Conservation (phyloP, 768 basidiomycete genomes). For the Amanita exitialis region DNA sequence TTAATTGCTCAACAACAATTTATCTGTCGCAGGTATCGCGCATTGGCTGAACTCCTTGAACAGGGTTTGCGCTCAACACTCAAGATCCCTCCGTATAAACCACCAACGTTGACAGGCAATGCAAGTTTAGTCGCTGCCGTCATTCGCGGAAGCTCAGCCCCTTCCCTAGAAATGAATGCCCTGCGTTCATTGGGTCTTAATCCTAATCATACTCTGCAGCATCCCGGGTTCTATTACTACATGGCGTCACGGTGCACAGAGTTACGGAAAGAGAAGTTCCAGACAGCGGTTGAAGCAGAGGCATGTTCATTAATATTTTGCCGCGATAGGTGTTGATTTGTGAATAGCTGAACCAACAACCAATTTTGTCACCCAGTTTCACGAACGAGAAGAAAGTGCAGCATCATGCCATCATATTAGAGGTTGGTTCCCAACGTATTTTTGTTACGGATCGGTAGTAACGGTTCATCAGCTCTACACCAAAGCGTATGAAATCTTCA, state of each 20-base stretch:
- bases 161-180: constrained; percentile 41
- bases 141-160: constrained; percentile 12
- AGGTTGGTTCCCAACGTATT: constrained; percentile 36
- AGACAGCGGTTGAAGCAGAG: constrained; percentile 47
- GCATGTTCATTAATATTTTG: constrained; percentile 21
- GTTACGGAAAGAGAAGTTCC: constrained; percentile 57
- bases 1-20: not conserved
- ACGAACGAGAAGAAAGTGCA: constrained; percentile 90
- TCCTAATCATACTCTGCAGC: constrained; percentile 76
- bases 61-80: constrained; percentile 61
- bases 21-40: constrained; percentile 52
- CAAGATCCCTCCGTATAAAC: constrained; percentile 48
- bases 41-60: constrained; percentile 86
- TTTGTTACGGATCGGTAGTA: not conserved
- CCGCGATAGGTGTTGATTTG: not conserved
- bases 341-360: constrained; percentile 20
- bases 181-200: constrained; percentile 61
- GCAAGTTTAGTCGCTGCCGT: constrained; percentile 6
- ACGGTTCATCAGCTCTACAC: constrained; percentile 65
- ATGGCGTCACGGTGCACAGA: constrained; percentile 84
- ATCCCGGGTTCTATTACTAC: constrained; percentile 90
- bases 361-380: constrained; percentile 55
- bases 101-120: constrained; percentile 22
- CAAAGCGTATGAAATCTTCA: constrained; percentile 90
- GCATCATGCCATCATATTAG: constrained; percentile 72